These are phyloP conservation scores for Parietichytrium sp. DNA, from an alignment of 108 stramenopile genomes.

Conservation along the genomic window DNA sequence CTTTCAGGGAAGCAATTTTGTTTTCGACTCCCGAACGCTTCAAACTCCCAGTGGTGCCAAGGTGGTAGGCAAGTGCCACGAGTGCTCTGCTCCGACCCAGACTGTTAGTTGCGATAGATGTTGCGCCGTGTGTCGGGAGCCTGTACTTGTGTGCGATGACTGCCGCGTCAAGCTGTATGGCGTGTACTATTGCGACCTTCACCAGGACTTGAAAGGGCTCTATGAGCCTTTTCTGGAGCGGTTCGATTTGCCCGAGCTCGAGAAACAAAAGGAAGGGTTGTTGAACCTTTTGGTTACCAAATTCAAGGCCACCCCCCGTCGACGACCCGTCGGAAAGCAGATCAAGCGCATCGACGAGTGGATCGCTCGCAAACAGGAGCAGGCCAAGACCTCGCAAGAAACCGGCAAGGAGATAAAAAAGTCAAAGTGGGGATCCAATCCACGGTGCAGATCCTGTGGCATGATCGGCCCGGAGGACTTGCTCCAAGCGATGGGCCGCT, in stretches of 20 bases:
- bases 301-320: not conserved
- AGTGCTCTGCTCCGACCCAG: conserved; percentile 7
- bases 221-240: conserved; percentile 22
- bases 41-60: not conserved
- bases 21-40: conserved; percentile 69
- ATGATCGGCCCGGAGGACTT: conserved; percentile 9
- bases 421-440: conserved; percentile 3
- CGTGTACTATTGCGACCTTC: conserved; percentile 40
- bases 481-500: not conserved
- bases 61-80: conserved; percentile 36
- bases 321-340: not conserved
- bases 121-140: conserved; percentile 36
- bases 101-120: not conserved
- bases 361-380: not conserved
- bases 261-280: too few relatives aligned
- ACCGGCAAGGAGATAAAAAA: too few relatives aligned
- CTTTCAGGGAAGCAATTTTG: conserved; percentile 86
- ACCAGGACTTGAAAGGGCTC: not conserved
- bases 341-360: not conserved
- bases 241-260: not conserved
- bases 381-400: not conserved
- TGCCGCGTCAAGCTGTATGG: conserved; percentile 3
- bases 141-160: conserved; percentile 30
- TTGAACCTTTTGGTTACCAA: not conserved
- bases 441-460: not conserved